A percentile compares a stretch with the other conserved stretches of the same genome.
phyloP scores from a whole-genome alignment of 2,329 filamentous ascomycete species.

The Colletotrichum sp. region DNA sequence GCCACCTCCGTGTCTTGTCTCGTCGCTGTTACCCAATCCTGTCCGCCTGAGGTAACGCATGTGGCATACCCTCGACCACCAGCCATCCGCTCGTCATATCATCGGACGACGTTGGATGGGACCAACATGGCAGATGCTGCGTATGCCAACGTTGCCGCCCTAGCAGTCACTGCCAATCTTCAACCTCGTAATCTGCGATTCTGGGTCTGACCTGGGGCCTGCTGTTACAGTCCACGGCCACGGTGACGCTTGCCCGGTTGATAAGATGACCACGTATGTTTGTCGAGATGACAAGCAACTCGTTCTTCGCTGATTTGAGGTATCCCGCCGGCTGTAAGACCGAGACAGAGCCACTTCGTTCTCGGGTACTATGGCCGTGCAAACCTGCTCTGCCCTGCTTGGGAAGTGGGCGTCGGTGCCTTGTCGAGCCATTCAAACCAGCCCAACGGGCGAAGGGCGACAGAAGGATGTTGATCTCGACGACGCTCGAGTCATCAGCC shows the following conservation, averaged over 20 bases:
- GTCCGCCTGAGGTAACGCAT: not conserved
- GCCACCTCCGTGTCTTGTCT: not conserved
- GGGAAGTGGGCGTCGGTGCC: not conserved
- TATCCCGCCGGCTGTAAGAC: not conserved
- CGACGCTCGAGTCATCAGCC: not conserved
- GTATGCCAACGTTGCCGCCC: not conserved
- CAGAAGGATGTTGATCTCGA: not conserved
- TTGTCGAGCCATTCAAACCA: not conserved
- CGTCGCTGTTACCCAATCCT: not conserved
- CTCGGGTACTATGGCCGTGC: not conserved
- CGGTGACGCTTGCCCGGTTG: not conserved
- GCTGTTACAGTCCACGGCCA: not conserved
- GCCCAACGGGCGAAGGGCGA: not conserved
- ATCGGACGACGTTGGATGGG: not conserved
- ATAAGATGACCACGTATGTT: not conserved
- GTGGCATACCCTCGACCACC: not conserved
- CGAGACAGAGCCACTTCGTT: not conserved
- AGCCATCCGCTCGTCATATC: not conserved
- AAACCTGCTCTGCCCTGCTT: not conserved
- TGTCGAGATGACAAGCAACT: not conserved
- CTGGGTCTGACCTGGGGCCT: not conserved
- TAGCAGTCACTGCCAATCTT: not conserved
- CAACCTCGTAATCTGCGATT: not conserved
- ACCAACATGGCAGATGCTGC: not conserved
- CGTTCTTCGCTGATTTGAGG: not conserved